A percentile compares a stretch with the other conserved stretches of the same genome.
These are phyloP conservation scores for Neltuma alba DNA, from an alignment of 306 rosid species.

Conservation along the genomic window DNA sequence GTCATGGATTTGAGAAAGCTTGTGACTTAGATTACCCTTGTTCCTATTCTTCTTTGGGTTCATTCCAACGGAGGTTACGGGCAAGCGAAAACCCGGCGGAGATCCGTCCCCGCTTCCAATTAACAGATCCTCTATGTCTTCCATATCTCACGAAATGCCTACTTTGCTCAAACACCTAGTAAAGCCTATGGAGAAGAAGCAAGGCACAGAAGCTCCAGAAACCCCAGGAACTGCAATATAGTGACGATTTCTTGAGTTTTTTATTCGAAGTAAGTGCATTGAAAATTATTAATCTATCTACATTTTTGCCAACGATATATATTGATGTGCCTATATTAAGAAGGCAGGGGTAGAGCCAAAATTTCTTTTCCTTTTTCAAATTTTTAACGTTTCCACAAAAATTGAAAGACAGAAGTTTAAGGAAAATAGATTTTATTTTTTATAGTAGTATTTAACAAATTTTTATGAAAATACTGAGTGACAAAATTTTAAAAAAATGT, in stretches of 20 bases:
- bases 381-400: too few relatives aligned
- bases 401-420: too few relatives aligned
- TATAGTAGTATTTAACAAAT: too few relatives aligned
- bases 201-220: neutral
- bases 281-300: too few relatives aligned
- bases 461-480: too few relatives aligned
- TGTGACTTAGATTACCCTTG: neutral
- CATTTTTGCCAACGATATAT: too few relatives aligned
- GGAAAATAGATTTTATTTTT: too few relatives aligned
- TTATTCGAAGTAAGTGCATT: too few relatives aligned
- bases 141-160: conserved; percentile 45
- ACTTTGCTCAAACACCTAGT: neutral
- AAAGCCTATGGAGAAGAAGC: neutral
- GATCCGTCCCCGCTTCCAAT: conserved; percentile 48
- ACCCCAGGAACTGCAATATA: neutral
- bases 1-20: conserved; percentile 38
- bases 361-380: too few relatives aligned
- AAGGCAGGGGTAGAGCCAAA: too few relatives aligned
- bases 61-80: conserved; percentile 55
- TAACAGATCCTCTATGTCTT: conserved; percentile 85
- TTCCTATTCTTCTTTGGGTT: conserved; percentile 55
- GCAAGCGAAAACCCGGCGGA: conserved; percentile 81
- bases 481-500: too few relatives aligned
- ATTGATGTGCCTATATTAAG: too few relatives aligned
- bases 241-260: neutral